A percentile compares a stretch with the other conserved stretches of the same genome.
Conservation (phyloP, 352 stramenopile genomes). For the Phytopythium ostracodes region DNA sequence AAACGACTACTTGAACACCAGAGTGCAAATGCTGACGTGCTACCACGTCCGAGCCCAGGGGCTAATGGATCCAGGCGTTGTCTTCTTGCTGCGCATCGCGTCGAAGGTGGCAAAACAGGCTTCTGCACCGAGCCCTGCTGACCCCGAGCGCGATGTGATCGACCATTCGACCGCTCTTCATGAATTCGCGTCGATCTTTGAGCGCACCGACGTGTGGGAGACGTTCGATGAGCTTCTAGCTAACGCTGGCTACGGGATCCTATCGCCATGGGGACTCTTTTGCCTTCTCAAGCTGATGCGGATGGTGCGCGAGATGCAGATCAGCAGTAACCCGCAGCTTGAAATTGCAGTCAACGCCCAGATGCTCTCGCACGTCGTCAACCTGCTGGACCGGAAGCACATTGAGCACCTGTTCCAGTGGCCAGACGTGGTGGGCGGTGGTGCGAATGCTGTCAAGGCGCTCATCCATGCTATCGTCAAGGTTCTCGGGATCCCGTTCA, state of each 20-base stretch:
- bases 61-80: constrained; percentile 54
- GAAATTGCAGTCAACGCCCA: constrained; percentile 52
- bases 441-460: constrained; percentile 74
- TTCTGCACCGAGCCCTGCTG: neutral
- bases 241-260: constrained; percentile 45
- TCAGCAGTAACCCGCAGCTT: constrained; percentile 25
- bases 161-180: constrained; percentile 19
- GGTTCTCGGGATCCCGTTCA: constrained; percentile 77
- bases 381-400: constrained; percentile 50
- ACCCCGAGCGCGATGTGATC: neutral
- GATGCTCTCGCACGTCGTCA: constrained; percentile 53
- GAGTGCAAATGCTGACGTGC: constrained; percentile 52
- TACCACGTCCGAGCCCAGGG: constrained; percentile 69
- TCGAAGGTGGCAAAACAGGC: constrained; percentile 40
- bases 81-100: constrained; percentile 59
- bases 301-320: constrained; percentile 65
- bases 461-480: constrained; percentile 84
- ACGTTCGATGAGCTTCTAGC: constrained; percentile 41
- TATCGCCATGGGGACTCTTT: constrained; percentile 84
- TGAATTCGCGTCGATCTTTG: constrained; percentile 42
- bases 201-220: constrained; percentile 42
- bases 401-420: constrained; percentile 66
- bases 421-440: constrained; percentile 75
- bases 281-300: constrained; percentile 81
- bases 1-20: constrained; percentile 9